A percentile compares a stretch with the other conserved stretches of the same genome.
Conservation (phyloP, 2,329 filamentous ascomycete species). For the Fusarium sublunatum region DNA sequence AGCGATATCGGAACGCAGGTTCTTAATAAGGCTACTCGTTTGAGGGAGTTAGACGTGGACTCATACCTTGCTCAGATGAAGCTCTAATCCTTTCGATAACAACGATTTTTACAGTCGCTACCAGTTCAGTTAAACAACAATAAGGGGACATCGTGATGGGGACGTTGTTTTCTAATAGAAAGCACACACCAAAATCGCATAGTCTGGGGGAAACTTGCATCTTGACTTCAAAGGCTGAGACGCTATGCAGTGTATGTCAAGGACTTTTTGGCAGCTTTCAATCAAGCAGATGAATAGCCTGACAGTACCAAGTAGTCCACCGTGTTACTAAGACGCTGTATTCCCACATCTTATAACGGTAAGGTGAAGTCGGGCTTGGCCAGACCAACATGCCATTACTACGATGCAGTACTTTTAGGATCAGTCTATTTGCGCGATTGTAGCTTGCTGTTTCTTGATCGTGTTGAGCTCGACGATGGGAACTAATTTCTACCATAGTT, state of each 20-base stretch:
- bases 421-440: no score
- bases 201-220: not conserved
- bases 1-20: conserved; percentile 60
- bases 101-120: no score
- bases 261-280: not conserved
- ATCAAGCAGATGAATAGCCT: not conserved
- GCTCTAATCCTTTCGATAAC: not conserved
- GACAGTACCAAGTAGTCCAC: no score
- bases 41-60: conserved; percentile 56
- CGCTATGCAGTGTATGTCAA: not conserved
- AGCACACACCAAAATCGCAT: not conserved
- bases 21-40: conserved; percentile 67
- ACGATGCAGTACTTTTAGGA: no score
- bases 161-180: not conserved
- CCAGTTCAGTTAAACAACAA: not conserved
- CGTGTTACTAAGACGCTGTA: no score
- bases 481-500: no score
- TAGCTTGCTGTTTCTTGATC: no score
- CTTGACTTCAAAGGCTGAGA: not conserved
- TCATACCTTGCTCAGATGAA: conserved; percentile 26
- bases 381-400: no score
- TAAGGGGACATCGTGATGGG: not conserved
- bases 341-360: no score
- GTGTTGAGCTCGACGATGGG: no score
- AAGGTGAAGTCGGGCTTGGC: no score